Evolutionary conservation across 768 basidiomycete species (phyloP), one percentile per base, ranked within the genome.

Genomic region (Auricularia auricula-judae): DNA sequence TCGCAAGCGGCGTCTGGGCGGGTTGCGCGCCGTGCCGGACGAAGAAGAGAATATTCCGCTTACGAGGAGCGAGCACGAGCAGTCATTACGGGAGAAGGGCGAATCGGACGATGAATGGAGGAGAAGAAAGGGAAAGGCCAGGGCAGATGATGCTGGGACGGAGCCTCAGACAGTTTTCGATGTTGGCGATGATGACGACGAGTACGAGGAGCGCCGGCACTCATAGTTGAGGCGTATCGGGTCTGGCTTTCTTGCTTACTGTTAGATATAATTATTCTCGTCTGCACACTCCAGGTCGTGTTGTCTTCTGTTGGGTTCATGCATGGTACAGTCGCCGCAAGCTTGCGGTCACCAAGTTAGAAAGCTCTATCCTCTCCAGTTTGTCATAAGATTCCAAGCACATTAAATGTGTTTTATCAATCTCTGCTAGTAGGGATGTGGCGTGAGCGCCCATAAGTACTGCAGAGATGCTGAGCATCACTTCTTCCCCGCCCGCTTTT

Each of bases 41-140:
- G 51, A 71, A 44, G 86, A 91, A 72, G 93, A 95, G 75, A 80
- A 77, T 67, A 87, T 91, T 67, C 87, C 91, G 21, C 77, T 93
- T 35, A 84, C 80, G 65, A 64, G 67, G 63, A 67, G 65, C 65
- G 68, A 61, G 18, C 29, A 56, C 33, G 39, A 42, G 8, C 39
- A 42, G 39, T 42, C 39, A 14, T 63, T 75, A 63, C 73, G 74
- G 43, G 71, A 69, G 59, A 68, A 71, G 21, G 66, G 67, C 21
- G 71, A 70, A 10, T 68, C 70, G 56, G 70, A 74, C 39, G 61
- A 65, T 59, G 70, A 61, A 23, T 68, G 61, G 59, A 67, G 65
- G 42, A 44, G 65, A 58, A 64, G 73, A 36, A 74, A 79, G 66
- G 74, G 76, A 61, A 75, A 80, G 72, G 73, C 73, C 67, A 70